Evolutionary conservation across 2,329 filamentous ascomycete species (phyloP).

Genomic region (Taxawa tesnikishii): DNA sequence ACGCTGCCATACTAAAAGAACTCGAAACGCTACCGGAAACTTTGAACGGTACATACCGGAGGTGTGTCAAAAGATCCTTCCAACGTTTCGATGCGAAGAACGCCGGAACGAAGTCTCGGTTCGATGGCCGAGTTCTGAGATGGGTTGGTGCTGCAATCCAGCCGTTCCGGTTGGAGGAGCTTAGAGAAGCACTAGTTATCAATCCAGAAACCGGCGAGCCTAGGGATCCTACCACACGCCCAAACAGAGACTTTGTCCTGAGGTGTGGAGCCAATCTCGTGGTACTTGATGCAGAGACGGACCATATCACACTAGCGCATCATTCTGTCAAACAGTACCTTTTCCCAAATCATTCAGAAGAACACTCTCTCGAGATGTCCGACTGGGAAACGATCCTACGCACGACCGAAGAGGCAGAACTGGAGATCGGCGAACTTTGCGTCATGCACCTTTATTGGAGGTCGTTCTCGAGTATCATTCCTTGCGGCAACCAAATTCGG

Average conservation of each 20-base stretch:
- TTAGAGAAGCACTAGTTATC: conserved; percentile 1
- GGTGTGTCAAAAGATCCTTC: not conserved
- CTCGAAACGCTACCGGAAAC: conserved; percentile 1
- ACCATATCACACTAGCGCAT: conserved; percentile 2
- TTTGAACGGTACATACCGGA: conserved; percentile 3
- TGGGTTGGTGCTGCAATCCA: conserved; percentile 1
- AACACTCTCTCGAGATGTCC: not conserved
- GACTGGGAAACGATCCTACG: too few relatives aligned
- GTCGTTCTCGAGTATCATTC: not conserved
- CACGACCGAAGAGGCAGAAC: not conserved
- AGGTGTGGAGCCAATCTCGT: conserved; percentile 2
- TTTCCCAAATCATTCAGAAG: not conserved
- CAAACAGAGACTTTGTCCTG: not conserved
- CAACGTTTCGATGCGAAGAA: too few relatives aligned
- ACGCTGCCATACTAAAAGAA: not conserved
- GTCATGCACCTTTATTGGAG: too few relatives aligned
- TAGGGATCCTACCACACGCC: not conserved
- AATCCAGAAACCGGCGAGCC: not conserved
- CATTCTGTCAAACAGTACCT: conserved; percentile 4
- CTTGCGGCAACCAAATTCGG: not conserved
- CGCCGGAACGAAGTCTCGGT: not conserved
- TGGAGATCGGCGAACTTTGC: not conserved
- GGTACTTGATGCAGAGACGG: not conserved
- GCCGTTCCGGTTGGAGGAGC: conserved; percentile 2
- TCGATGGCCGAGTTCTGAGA: not conserved